Evolutionary conservation across 2,329 filamentous ascomycete genomes (phyloP).

Genomic region (Hypoxylon sp.): DNA sequence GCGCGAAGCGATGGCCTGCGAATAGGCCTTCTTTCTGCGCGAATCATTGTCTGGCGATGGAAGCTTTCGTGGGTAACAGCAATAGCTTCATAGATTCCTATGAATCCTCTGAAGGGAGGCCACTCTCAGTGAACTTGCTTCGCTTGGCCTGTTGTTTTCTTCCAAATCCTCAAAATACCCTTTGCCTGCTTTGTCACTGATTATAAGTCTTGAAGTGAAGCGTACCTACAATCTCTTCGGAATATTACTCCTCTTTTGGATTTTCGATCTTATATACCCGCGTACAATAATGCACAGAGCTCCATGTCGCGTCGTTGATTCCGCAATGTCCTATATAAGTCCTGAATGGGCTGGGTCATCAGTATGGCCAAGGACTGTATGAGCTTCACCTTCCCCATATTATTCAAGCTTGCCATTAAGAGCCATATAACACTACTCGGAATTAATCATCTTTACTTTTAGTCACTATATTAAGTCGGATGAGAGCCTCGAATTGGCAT

Average conservation of each 20-base stretch:
- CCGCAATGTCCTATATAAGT: not conserved
- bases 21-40: not conserved
- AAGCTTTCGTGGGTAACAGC: not conserved
- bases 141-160: too few species aligned
- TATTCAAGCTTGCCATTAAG: not conserved
- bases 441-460: not conserved
- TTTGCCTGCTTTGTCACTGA: not conserved
- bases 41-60: not conserved
- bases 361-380: not conserved
- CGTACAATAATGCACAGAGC: not conserved
- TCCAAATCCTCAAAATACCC: not conserved
- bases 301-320: not conserved
- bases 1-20: not conserved
- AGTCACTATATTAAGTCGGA: not conserved
- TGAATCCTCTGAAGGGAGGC: too few species aligned
- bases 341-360: not conserved
- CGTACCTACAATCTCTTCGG: not conserved
- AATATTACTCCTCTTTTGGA: not conserved
- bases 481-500: not conserved
- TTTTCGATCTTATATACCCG: not conserved
- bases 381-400: not conserved
- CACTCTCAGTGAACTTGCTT: too few species aligned
- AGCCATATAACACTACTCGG: not conserved
- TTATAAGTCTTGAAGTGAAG: not conserved
- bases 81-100: not conserved